These are phyloP conservation scores for Rhizophagus prolifer DNA, from an alignment of 192 early-diverging fungal species.

Conservation along the genomic window DNA sequence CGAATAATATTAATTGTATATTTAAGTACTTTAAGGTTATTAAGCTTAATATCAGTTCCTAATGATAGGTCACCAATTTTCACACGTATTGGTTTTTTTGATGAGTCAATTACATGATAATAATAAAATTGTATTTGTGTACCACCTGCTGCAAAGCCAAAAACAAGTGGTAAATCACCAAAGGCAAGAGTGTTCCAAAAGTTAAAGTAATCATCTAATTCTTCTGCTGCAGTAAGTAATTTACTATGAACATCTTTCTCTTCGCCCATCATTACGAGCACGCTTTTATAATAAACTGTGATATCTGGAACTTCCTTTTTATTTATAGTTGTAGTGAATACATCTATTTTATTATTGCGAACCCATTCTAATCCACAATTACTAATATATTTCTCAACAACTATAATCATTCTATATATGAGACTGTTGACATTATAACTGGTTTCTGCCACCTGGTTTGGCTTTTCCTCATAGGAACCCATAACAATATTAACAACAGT, in stretches of 20 bases:
- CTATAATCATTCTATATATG: too few relatives aligned
- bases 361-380: background rate
- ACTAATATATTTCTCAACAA: too few relatives aligned
- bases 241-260: background rate
- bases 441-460: too few relatives aligned
- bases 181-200: background rate
- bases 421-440: too few relatives aligned
- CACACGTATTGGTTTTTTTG: background rate
- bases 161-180: background rate
- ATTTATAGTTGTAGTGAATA: background rate
- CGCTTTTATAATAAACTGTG: background rate
- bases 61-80: background rate
- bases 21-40: background rate
- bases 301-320: background rate
- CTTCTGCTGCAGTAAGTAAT: background rate
- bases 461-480: too few relatives aligned
- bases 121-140: background rate
- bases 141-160: background rate
- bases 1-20: constrained; percentile 4
- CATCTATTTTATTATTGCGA: background rate
- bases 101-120: background rate
- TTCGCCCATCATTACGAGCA: constrained; percentile 9
- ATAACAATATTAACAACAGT: too few relatives aligned
- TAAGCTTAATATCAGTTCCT: background rate
- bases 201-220: background rate